Evolutionary conservation across 495 filamentous ascomycete species (phyloP).

Genomic region (Penicillium subrubescens): DNA sequence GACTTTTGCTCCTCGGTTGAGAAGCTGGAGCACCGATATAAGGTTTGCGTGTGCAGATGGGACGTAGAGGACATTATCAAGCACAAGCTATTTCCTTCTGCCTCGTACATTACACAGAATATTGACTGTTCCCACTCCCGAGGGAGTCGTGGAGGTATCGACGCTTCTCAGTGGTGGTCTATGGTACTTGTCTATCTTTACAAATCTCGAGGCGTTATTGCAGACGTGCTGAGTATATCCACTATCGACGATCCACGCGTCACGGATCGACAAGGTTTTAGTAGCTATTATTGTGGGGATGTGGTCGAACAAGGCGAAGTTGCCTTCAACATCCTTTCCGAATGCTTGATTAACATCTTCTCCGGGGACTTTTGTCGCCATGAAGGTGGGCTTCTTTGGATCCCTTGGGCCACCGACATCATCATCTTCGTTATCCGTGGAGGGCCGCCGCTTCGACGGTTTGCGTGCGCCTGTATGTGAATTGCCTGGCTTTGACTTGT

Average conservation of each 20-base stretch:
- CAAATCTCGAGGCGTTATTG: no score
- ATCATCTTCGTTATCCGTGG: conserved; percentile 16
- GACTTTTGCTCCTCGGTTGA: neutral
- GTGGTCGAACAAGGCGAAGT: neutral
- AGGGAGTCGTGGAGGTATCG: no score
- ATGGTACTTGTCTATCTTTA: no score
- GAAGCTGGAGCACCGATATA: neutral
- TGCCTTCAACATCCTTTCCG: no score
- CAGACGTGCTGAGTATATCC: no score
- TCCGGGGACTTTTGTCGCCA: neutral
- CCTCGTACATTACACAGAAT: no score
- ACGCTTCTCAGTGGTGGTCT: no score
- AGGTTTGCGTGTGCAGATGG: neutral
- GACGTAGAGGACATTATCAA: no score
- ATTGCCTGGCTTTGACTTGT: conserved; percentile 14
- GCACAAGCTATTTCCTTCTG: no score
- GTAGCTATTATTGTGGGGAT: neutral
- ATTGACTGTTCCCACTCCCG: no score
- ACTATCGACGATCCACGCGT: no score
- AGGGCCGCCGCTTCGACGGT: conserved; percentile 14
- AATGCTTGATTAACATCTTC: neutral
- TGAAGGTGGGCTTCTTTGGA: no score
- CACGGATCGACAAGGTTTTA: neutral
- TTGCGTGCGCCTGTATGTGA: conserved; percentile 10
- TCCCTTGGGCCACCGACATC: neutral